Base-by-base conservation (phyloP, 1,284 basidiomycete species). In the Cutaneotrichosporon sp. region DNA sequence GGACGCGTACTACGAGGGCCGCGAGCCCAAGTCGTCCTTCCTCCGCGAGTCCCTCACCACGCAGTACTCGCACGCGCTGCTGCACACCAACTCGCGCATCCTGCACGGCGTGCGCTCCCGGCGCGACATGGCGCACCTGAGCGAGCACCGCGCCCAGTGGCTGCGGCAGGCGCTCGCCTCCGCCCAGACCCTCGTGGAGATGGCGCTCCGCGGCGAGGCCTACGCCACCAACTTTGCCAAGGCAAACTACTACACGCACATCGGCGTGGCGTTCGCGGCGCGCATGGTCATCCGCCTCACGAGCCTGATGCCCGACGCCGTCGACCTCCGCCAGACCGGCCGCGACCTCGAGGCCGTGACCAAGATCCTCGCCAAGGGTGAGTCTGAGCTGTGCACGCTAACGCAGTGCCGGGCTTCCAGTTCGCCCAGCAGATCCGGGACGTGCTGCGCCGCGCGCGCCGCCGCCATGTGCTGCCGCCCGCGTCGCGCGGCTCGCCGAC, bases 341-440 rank as follows among this genome's bases (percentile, higher is more conserved):
- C 60, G 71, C 45, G 75, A 78, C 49, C 72, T 78, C 27, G 76
- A 76, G 58, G 64, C 69, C n/a, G 59, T 76, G 4, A 69, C 74
- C 6, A 54, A 68, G 25, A 62, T 69, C 13, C 60, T 77, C 10
- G 65, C 72, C 1, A 64, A 67, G 25, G 73, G 73, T 75, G 47
- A 54, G 57, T 25, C n/a, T 9, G 4, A 2, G 6, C 16, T 27
- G 7, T 20, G 11, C 9, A 22, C 22, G 20, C 9, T 38, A 43
- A 51, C 2, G 25, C 54, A 73, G 76, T 78, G 1, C 76, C 76
- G 7, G 74, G 76, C 0, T 78, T 74, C 66, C 71, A 72, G 64
- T 73, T 70, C 51, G 72, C 72, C 4, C 60, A 68, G 33, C 58
- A 72, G n/a, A 67, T 76, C 9, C 70, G 70, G 22, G 72, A 72